A percentile compares a stretch with the other conserved stretches of the same genome.
phyloP scores from a whole-genome alignment of 2,329 filamentous ascomycete genomes.

The Pseudogymnoascus sp. region DNA sequence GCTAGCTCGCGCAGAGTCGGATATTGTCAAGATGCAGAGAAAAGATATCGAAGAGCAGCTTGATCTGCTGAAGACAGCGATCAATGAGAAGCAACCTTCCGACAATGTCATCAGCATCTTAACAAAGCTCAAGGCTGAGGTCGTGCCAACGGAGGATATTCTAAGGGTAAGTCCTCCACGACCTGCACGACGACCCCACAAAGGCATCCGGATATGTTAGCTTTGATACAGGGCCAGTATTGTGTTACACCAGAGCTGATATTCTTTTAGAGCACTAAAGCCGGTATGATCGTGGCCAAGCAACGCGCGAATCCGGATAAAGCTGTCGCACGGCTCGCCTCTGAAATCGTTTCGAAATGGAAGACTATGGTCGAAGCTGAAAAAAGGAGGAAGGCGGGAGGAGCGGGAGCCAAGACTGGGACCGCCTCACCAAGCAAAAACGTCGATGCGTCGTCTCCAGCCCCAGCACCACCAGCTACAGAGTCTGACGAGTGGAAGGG shows the following conservation, averaged over 20 bases:
- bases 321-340: slow-evolving; percentile 67
- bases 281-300: slow-evolving; percentile 83
- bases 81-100: slow-evolving; percentile 64
- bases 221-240: background rate
- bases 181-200: slow-evolving; percentile 7
- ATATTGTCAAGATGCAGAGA: slow-evolving; percentile 53
- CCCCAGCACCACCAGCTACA: slow-evolving; percentile 29
- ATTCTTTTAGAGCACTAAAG: slow-evolving; percentile 60
- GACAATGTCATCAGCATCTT: slow-evolving; percentile 66
- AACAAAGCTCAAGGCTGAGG: slow-evolving; percentile 68
- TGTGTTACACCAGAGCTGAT: background rate
- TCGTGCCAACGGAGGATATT: slow-evolving; percentile 79
- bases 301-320: slow-evolving; percentile 69
- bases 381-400: slow-evolving; percentile 38
- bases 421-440: slow-evolving; percentile 39
- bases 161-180: slow-evolving; percentile 53
- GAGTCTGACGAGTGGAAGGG: slow-evolving; percentile 36
- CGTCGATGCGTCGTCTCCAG: slow-evolving; percentile 28
- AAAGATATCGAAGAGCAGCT: slow-evolving; percentile 72
- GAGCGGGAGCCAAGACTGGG: slow-evolving; percentile 32
- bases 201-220: background rate
- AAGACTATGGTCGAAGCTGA: slow-evolving; percentile 65
- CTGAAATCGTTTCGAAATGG: slow-evolving; percentile 82
- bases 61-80: slow-evolving; percentile 72
- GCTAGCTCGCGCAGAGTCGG: background rate